Percentiles rank a stretch among this genome's conserved stretches.
Conservation (phyloP, 257 asterid species). For the Ligustrum vulgare region DNA sequence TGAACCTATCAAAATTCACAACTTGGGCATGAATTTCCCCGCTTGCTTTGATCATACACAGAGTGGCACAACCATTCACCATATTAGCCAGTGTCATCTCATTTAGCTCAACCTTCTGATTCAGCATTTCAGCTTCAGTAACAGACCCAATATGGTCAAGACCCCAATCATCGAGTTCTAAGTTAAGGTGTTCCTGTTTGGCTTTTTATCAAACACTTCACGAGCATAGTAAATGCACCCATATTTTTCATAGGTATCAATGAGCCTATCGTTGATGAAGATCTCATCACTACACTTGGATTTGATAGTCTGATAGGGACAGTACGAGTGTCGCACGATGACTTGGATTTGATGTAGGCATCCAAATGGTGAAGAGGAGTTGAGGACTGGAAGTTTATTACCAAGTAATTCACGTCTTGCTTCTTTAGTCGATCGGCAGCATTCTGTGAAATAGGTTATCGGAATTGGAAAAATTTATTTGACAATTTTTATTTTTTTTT, state of each 20-base stretch:
- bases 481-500: no score
- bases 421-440: no score
- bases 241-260: conserved; percentile 50
- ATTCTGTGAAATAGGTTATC: no score
- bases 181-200: conserved; percentile 36
- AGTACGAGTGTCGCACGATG: conserved; percentile 31
- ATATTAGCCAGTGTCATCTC: conserved; percentile 63
- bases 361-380: conserved; percentile 52
- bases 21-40: conserved; percentile 47
- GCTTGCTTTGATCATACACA: conserved; percentile 47
- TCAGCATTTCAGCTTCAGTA: conserved; percentile 57
- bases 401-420: conserved; percentile 36
- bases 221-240: conserved; percentile 34
- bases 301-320: conserved; percentile 44
- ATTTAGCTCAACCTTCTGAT: conserved; percentile 41
- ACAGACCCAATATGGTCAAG: conserved; percentile 30
- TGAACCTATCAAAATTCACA: conserved; percentile 35
- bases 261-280: conserved; percentile 60
- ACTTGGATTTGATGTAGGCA: conserved; percentile 42
- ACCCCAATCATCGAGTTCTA: conserved; percentile 51
- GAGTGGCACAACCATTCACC: conserved; percentile 61
- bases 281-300: conserved; percentile 49
- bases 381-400: conserved; percentile 20
- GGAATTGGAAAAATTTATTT: no score
- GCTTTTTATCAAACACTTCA: conserved; percentile 44